Base-by-base conservation (phyloP, 1,284 basidiomycete genomes). In the Cryptococcus sp. region DNA sequence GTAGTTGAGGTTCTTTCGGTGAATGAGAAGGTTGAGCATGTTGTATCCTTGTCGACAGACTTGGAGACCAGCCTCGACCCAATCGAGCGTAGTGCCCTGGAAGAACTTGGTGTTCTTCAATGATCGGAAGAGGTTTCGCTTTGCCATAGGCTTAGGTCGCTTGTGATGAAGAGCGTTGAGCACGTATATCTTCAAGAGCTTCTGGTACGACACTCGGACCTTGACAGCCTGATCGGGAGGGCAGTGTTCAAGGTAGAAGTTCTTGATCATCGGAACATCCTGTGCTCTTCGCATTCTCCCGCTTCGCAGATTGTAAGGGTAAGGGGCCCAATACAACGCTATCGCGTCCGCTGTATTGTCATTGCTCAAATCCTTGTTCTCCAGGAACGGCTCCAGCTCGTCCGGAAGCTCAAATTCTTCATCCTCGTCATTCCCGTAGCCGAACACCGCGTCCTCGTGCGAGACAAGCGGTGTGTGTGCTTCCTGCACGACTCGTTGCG, bases 31-130 rank as follows among this genome's bases (percentile, higher is more conserved):
- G 79, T 99, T 99, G 64, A 99, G 83, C 96, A 99, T 99, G 81
- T 99, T 99, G 82, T 97, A 99, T 38, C 95, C 95, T 77, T 99
- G 96, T 66, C 95, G 83, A 81, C 93, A 96, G 55, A 99, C 96
- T 80, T 99, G 96, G 62, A 99, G 81, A 72, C 96, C 96, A 3
- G 95, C 96, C 79, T 99, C 96, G 35, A 99, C 95, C 96, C 96
- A 99, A 79, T 99, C 96, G 68, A 99, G 82, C 64, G 86, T 91
- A 7, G 96, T 99, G 20, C 90, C 91, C 82, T 99, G 96, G 88
- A 99, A 99, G 83, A 99, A 99, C 80, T 99, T 99, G 61, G 96
- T 99, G 47, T 91, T 89, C 81, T 98, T 98, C 59, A 99, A 83
- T 76, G 94, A 91, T 58, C 91, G 85, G 84, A 99, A 95, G 52